Base-by-base conservation (phyloP, 805 yeast species). In the Limtongia smithiae region DNA sequence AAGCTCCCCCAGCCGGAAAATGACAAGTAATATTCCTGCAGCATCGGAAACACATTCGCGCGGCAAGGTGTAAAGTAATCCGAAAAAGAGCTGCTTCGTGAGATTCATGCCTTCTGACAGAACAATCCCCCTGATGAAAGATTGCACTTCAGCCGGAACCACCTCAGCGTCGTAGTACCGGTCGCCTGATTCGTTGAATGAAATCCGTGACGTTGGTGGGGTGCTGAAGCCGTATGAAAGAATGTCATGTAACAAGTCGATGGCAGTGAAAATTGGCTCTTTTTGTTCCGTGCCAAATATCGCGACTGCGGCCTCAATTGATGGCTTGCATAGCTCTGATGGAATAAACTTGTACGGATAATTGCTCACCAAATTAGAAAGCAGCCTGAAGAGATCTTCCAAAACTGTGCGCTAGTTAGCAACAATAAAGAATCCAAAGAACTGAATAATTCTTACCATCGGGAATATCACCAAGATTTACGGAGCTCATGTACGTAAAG, bases 341-440 rank as follows among this genome's bases (percentile, higher is more conserved):
- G 71, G 66, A 12, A 81, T 71, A 38, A 80, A 71, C 53, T 76
- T 70, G 46, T 73, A 67, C 0, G 89, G 87, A 64, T 76, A 85
- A 62, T 79, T 86, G 83, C 84, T 83, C 44, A 89, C 67, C 44
- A 87, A 71, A 63, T 88, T 95, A 54, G 77, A 73, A 69, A 83
- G 74, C 84, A 87, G 82, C 54, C 90, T 72, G 74, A 82, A 86
- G 64, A 82, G 90, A 69, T 90, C 96, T 68, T 91, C 96, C 40
- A 89, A 72, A 27, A 85, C 58, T 46, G 36, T 15, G 18, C 27
- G 17, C 14, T 18, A 22, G n/a, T 22, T 7, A 27, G 24, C 24
- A 40, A 20, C 24, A 32, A 7, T 4, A 32, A 6, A 17, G 5
- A 39, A 12, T 11, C 2, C 9, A 14, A 34, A 15, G 12, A 9